Evolutionary conservation across 345 rosid genomes (phyloP), one percentile per base, ranked within the genome.

Genomic region (Acer negundo): DNA sequence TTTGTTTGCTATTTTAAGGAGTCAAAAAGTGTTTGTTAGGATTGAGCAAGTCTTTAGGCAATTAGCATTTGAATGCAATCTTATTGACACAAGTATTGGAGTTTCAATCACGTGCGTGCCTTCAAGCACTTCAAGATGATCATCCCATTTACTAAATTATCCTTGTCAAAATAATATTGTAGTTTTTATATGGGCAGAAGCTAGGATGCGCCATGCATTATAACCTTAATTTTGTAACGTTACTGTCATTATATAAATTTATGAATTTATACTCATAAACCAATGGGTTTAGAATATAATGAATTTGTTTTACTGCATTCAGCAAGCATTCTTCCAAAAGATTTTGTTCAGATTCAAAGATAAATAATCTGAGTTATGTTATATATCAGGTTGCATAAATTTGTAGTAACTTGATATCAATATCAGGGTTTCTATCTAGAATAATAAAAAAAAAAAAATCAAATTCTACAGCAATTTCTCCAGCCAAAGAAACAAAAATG

Each of bases 1-100:
- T n/a, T 5, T 26, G 47, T 61, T 79, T 75, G 42, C 73, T 70
- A 81, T 78, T 67, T 67, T 74, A 9, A 28, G 79, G 53, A 70
- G 31, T 38, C 42, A 15, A 10, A 35, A 42, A 16, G 56, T 38
- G 72, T 53, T 20, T 69, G 51, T 10, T 23, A 7, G 17, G 16
- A 44, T 69, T 77, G 83, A 80, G 79, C 84, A 15, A 55, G 76
- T 82, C 82, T 58, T 42, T 13, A 58, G 77, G 79, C 47, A 20
- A 62, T 20, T 58, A 7, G 26, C 26, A 69, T 70, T 59, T 72
- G 10, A 51, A 35, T 24, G 31, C 2, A n/a, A n/a, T n/a, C 7
- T 8, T 8, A 1, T 8, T 35, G 38, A 35, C 38, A 35, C 38
- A 5, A 35, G 38, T 5, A 35, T 5, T 35, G 38, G 38, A 35